Evolutionary conservation across 768 basidiomycete genomes (phyloP).

Genomic region (Gymnopilus junonius): DNA sequence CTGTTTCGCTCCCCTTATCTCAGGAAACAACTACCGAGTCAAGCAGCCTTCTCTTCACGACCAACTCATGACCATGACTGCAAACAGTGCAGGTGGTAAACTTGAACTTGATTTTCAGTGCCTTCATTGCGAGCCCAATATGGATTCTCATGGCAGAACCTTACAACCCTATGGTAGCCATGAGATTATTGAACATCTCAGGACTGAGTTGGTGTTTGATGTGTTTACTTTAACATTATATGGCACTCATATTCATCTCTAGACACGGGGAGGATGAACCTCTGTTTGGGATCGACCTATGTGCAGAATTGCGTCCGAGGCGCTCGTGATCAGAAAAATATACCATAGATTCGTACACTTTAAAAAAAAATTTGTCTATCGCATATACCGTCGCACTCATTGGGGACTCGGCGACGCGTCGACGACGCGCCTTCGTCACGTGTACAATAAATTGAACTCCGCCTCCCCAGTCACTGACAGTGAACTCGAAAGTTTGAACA

Average conservation of each 20-base stretch:
- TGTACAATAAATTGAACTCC: too few relatives aligned
- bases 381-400: too few relatives aligned
- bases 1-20: neutral
- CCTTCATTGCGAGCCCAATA: neutral
- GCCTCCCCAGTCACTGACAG: too few relatives aligned
- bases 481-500: too few relatives aligned
- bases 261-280: neutral
- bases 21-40: neutral
- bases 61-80: neutral
- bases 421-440: too few relatives aligned
- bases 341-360: too few relatives aligned
- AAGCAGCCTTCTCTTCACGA: neutral
- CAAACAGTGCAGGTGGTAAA: neutral
- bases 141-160: neutral
- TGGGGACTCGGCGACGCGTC: too few relatives aligned
- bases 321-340: neutral
- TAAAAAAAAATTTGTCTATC: too few relatives aligned
- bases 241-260: neutral
- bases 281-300: neutral
- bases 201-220: neutral
- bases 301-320: neutral
- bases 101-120: too few relatives aligned
- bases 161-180: neutral
- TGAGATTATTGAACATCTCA: neutral
- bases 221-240: neutral